A percentile compares a stretch with the other conserved stretches of the same genome.
These are phyloP conservation scores for Cercospora sesami DNA, from an alignment of 2,329 filamentous ascomycete species.

Conservation along the genomic window DNA sequence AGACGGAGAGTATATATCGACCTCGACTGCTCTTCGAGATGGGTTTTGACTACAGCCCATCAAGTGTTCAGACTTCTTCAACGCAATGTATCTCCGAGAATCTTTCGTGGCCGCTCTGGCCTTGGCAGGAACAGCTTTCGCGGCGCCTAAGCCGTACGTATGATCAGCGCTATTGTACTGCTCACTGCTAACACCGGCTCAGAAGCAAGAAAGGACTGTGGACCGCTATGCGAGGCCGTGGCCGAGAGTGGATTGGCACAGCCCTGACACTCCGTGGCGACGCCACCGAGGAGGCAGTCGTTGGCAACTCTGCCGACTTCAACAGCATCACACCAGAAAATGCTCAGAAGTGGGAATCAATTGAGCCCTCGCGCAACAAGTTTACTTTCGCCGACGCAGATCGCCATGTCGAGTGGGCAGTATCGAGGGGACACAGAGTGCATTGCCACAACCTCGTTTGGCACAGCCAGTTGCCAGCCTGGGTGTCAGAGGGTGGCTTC, in stretches of 20 bases:
- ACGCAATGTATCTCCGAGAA: constrained; percentile 7
- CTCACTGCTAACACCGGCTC: background rate
- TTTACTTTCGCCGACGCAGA: constrained; percentile 36
- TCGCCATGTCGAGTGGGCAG: constrained; percentile 5
- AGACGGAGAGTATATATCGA: background rate
- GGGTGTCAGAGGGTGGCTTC: constrained; percentile 37
- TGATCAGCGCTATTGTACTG: background rate
- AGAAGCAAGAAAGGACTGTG: constrained; percentile 18
- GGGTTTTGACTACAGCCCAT: background rate
- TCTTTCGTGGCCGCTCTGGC: constrained; percentile 1
- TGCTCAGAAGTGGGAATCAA: constrained; percentile 45
- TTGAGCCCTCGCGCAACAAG: constrained; percentile 38
- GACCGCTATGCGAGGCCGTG: constrained; percentile 23
- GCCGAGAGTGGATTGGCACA: constrained; percentile 41
- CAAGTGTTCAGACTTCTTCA: background rate
- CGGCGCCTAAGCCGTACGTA: background rate
- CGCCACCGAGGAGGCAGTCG: constrained; percentile 25
- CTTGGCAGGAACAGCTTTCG: background rate
- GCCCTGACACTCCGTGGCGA: constrained; percentile 41
- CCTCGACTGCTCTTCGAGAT: background rate
- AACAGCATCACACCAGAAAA: constrained; percentile 38
- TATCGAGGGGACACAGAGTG: constrained; percentile 40
- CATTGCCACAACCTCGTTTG: constrained; percentile 47
- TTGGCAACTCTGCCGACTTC: constrained; percentile 29
- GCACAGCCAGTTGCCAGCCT: constrained; percentile 45